phyloP scores from a whole-genome alignment of 257 asterid species.

The Solanum megistacrolobum region DNA sequence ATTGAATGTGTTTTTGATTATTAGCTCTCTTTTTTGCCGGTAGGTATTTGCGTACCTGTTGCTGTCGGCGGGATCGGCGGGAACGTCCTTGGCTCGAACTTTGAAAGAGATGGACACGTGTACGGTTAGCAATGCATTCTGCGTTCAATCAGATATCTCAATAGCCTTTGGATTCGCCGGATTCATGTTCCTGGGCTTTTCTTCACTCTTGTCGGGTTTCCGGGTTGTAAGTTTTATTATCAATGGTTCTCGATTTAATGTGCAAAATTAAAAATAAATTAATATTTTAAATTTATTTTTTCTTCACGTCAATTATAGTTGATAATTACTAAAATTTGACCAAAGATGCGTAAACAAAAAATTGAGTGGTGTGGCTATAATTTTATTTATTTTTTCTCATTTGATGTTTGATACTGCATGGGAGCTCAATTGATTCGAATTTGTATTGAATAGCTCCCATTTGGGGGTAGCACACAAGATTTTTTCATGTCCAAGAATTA shows the following conservation, averaged over 20 bases:
- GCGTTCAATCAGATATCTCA: constrained; percentile 34
- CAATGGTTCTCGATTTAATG: constrained; percentile 37
- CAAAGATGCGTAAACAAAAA: neutral
- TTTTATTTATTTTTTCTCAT: neutral
- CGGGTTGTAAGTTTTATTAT: constrained; percentile 31
- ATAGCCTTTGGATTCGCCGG: constrained; percentile 41
- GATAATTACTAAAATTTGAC: neutral
- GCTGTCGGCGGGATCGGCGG: constrained; percentile 43
- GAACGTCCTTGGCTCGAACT: constrained; percentile 28
- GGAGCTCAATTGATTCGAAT: no score
- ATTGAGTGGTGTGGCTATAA: neutral
- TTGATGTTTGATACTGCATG: no score
- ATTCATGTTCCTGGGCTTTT: constrained; percentile 29
- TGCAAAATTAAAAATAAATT: neutral
- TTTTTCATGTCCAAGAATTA: rapidly evolving
- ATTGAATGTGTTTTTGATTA: neutral
- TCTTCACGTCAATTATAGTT: neutral
- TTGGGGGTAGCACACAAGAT: neutral
- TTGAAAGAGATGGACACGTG: constrained; percentile 16
- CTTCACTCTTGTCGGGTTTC: constrained; percentile 39
- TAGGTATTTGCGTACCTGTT: constrained; percentile 35
- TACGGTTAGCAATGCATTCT: constrained; percentile 21
- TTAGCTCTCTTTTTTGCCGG: neutral
- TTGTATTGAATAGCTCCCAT: neutral
- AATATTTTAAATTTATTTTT: neutral